Conservation (phyloP, 768 basidiomycete species). For the Mrakia frigida region DNA sequence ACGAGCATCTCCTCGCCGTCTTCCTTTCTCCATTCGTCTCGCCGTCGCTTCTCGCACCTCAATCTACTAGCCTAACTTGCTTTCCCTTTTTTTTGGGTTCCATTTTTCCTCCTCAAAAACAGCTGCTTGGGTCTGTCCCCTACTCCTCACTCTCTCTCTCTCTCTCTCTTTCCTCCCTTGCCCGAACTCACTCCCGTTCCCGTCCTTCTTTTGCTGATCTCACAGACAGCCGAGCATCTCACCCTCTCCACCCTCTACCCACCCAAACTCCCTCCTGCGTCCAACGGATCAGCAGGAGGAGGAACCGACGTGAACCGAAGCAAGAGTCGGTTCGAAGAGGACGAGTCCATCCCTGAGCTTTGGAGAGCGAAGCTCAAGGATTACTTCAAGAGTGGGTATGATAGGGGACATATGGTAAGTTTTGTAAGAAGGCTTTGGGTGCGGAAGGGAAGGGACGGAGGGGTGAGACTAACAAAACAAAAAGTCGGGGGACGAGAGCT, state of each 20-base stretch:
- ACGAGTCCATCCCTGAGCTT: constrained; percentile 62
- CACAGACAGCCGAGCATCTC: constrained; percentile 92
- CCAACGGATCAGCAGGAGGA: constrained; percentile 7
- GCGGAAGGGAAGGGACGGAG: not conserved
- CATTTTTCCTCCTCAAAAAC: too few relatives aligned
- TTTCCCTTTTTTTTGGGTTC: too few relatives aligned
- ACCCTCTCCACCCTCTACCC: constrained; percentile 62
- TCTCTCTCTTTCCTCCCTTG: not conserved
- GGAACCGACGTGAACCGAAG: constrained; percentile 57
- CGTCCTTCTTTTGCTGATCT: too few relatives aligned
- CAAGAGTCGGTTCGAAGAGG: constrained; percentile 77
- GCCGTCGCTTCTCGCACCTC: not conserved
- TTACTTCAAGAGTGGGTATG: constrained; percentile 56
- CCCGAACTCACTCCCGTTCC: too few relatives aligned
- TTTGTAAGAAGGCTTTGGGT: not conserved
- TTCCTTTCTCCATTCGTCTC: not conserved
- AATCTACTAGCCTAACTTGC: too few relatives aligned
- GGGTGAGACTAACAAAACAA: not conserved
- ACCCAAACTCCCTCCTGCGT: constrained; percentile 35
- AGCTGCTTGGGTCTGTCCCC: too few relatives aligned
- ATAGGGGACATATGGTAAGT: constrained; percentile 84
- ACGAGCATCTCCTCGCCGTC: not conserved
- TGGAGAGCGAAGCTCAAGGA: constrained; percentile 83
- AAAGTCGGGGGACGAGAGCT: not conserved
- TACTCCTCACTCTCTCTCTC: not conserved